A percentile compares a stretch with the other conserved stretches of the same genome.
These are phyloP conservation scores for Xylariaceae sp. DNA, from an alignment of 2,329 filamentous ascomycete genomes.

Conservation along the genomic window DNA sequence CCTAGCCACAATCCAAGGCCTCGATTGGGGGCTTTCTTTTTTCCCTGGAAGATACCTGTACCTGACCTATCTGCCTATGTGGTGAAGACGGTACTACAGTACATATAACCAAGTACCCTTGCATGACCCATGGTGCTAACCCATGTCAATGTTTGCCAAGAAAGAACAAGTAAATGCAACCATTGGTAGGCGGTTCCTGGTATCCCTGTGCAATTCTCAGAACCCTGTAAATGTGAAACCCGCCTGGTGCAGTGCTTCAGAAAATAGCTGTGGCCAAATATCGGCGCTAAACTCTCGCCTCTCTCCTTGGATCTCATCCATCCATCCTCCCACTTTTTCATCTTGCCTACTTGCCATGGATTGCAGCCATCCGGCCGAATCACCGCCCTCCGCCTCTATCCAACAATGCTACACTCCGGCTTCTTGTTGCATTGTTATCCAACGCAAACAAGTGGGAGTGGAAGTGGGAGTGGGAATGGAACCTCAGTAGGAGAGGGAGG, in stretches of 20 bases:
- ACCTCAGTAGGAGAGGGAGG: too few relatives aligned
- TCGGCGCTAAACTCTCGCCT: constrained; percentile 43
- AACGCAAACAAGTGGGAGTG: constrained; percentile 7
- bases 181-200: constrained; percentile 26
- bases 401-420: constrained; percentile 10
- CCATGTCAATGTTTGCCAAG: constrained; percentile 23
- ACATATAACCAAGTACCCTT: constrained; percentile 12
- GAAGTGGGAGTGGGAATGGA: too few relatives aligned
- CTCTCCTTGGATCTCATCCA: constrained; percentile 32
- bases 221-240: constrained; percentile 50
- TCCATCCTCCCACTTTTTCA: constrained; percentile 23
- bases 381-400: constrained; percentile 17
- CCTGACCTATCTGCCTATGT: too few relatives aligned
- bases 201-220: constrained; percentile 31
- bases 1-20: too few relatives aligned
- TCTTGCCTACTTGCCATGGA: constrained; percentile 10
- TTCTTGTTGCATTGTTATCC: constrained; percentile 17
- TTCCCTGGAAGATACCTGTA: not conserved
- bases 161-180: constrained; percentile 12
- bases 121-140: constrained; percentile 10
- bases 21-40: not conserved
- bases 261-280: constrained; percentile 42
- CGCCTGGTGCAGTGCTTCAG: constrained; percentile 54
- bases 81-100: not conserved
- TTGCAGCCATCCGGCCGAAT: constrained; percentile 25